A percentile compares a stretch with the other conserved stretches of the same genome.
phyloP scores from a whole-genome alignment of 2,329 filamentous ascomycete species.

The Colletotrichum eleusines region DNA sequence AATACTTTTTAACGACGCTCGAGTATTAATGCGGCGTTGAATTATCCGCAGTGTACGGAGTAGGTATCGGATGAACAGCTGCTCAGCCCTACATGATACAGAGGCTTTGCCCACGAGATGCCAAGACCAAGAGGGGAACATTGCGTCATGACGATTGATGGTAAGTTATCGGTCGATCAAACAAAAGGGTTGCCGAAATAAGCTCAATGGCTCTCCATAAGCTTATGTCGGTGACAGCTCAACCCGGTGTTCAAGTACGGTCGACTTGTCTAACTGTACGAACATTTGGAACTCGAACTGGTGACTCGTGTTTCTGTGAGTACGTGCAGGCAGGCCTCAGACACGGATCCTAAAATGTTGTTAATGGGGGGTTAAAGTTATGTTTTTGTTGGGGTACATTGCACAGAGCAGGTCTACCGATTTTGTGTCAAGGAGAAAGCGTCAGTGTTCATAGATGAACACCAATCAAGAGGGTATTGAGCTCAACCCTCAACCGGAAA shows the following conservation, averaged over 20 bases:
- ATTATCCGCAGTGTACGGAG: neutral
- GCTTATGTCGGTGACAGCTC: neutral
- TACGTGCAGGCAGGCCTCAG: no score
- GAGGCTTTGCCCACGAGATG: constrained; percentile 14
- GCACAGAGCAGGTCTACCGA: no score
- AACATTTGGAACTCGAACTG: no score
- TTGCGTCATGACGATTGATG: neutral
- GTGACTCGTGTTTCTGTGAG: no score
- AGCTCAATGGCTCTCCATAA: neutral
- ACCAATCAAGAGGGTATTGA: no score
- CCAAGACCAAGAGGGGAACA: constrained; percentile 28
- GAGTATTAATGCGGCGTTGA: neutral
- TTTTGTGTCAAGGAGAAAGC: neutral
- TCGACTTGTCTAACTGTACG: no score
- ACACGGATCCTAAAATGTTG: neutral
- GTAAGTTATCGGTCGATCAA: neutral
- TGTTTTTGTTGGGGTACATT: neutral
- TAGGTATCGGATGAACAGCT: constrained; percentile 12
- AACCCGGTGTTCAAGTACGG: no score
- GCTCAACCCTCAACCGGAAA: neutral
- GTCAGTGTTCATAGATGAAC: no score
- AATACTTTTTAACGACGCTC: neutral
- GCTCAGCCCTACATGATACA: constrained; percentile 25
- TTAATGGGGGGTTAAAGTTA: neutral
- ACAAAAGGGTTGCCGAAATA: neutral